Base-by-base conservation (phyloP, 176 grass and related monocot species). In the Raddia guianensis region DNA sequence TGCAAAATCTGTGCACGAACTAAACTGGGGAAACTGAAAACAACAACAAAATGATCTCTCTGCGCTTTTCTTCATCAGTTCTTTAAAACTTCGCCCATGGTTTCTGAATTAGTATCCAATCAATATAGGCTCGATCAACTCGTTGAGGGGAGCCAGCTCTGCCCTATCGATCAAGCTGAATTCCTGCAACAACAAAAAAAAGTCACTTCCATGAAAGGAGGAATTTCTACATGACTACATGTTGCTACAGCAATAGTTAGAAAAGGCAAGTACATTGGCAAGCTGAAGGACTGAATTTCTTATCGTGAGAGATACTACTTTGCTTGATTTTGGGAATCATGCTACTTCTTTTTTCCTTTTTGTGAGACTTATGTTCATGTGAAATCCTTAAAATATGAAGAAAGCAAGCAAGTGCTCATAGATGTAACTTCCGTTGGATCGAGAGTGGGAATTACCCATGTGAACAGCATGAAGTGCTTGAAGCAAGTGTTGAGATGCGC, bases 401-500 rank as follows among this genome's bases (percentile, higher is more conserved):
- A 3, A 49, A 49, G 79, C 12, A 1, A 61, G 40, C 12, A 20
- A 44, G 19, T 68, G 1, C 8, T 33, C 8, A 57, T 1, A 63
- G 55, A 49, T 76, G 15, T 34, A 63, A 32, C 5, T 59, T 48
- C 27, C 1, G 52, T 4, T 34, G 57, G 15, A 78, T 48, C 0
- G 63, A 51, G 6, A 82, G 83, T 8, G 45, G 51, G 58, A 80
- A 8, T 89, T 91, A 99, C 96, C 86, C 73, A 82, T 84, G 90
- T 93, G 79, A 99, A 99, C 11, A 93, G 78, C 20, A 82, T 83
- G 84, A 98, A 95, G 72, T 98, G 96, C 84, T 93, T 98, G 92
- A 98, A 98, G 92, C 96, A 98, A 62, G 92, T 98, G 64, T 93
- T 98, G 51, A 98, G 96, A 82, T 98, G 96, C 35, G 92, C 90